Percentiles rank a stretch among this genome's conserved stretches.
These are phyloP conservation scores for Skeletonema menzelii DNA, from an alignment of 108 stramenopile genomes.

Conservation along the genomic window DNA sequence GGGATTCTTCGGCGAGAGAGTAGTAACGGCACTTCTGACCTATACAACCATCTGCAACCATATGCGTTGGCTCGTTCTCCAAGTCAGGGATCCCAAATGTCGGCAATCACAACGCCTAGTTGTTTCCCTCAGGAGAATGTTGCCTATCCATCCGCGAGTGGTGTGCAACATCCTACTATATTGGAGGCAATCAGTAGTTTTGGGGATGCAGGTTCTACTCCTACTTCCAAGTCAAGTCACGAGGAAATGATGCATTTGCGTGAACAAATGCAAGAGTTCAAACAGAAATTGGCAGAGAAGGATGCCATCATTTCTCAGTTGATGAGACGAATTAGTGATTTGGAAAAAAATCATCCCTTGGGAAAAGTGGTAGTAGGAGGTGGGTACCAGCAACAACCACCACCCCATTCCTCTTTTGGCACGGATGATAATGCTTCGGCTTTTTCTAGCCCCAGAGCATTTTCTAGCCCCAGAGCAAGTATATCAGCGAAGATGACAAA, in stretches of 20 bases:
- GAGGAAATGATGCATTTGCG: constrained; percentile 22
- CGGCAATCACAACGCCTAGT: constrained; percentile 28
- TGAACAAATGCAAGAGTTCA: constrained; percentile 21
- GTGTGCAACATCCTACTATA: neutral
- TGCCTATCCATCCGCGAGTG: neutral
- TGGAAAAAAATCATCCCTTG: constrained; percentile 10
- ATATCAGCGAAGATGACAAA: neutral
- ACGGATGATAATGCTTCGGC: neutral
- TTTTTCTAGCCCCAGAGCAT: neutral
- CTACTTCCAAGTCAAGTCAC: neutral
- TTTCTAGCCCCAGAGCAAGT: neutral
- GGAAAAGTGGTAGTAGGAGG: neutral
- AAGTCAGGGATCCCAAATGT: constrained; percentile 29
- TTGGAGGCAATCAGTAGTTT: neutral
- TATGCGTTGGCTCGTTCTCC: constrained; percentile 27
- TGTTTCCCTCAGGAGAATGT: constrained; percentile 30
- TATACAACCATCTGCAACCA: neutral
- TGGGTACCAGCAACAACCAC: neutral
- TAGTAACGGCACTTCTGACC: neutral
- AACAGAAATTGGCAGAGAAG: constrained; percentile 38
- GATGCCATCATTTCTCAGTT: constrained; percentile 44
- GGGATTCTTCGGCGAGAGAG: neutral
- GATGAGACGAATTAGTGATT: constrained; percentile 40
- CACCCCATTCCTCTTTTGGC: neutral
- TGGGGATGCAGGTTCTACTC: neutral